Base-by-base conservation (phyloP, 192 early-diverging fungal genomes). In the Gryganskiella cystojenkinii region DNA sequence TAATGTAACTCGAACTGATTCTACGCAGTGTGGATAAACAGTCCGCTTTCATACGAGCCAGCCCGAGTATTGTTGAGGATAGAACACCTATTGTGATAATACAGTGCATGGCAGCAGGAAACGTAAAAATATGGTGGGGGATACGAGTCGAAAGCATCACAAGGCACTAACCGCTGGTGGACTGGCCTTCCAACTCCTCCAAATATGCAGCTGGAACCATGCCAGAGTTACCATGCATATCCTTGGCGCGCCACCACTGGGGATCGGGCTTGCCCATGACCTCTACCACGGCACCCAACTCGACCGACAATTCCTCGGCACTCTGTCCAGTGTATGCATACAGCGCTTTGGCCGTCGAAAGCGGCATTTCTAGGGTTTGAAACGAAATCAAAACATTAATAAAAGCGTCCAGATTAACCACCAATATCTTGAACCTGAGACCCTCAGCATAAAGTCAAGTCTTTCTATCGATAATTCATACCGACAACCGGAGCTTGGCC, bases 281-380 rank as follows among this genome's bases (percentile, higher is more conserved):
- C 1, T 83, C 84, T 25, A 93, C 80, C 4, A 80, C 70, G 34
- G 84, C 87, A n/a, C 86, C 90, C 0, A 80, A 83, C 22, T 84
- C 82, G 51, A 93, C 86, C n/a, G 82, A 80, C 4, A 93, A 79
- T 35, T 90, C 92, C 61, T 89, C 90, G 22, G 76, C 63, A 51
- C 37, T 67, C 37, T 63, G 73, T 2, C 73, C 65, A 3, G 59
- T 22, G 34, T 76, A 76, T 0, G 64, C n/a, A n/a, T 76, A 76
- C 17, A 76, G 47, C 0, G 52, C 73, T 5, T 57, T 68, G 3
- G 73, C 73, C 33, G 50, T 43, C 24, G 51, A 56, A 19, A 66
- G 56, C 13, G 72, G 58, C 0, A 19, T 20, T 27, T 67, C 72
- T 75, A 62, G 9, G 14, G 46, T 22, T 45, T 30, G 20, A 31